These are phyloP conservation scores for Rhypophila decipiens DNA, from an alignment of 495 filamentous ascomycete species.

Conservation along the genomic window DNA sequence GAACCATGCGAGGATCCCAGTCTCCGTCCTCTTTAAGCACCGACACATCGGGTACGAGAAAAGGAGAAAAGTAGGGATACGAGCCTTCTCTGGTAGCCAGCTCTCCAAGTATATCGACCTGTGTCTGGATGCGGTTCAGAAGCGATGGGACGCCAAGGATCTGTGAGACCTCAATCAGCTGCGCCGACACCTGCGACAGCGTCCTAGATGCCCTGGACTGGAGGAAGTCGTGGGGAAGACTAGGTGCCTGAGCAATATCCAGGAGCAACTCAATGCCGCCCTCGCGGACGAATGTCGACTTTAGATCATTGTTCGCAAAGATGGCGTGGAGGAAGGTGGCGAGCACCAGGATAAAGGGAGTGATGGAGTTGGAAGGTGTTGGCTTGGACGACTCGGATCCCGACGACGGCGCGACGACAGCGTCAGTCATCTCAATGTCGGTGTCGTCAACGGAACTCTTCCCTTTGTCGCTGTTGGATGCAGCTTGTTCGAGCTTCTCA, in stretches of 20 bases:
- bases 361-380: conserved; percentile 20
- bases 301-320: conserved; percentile 68
- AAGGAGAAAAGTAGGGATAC: conserved; percentile 55
- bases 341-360: conserved; percentile 67
- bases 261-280: conserved; percentile 82
- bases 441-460: conserved; percentile 32
- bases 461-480: conserved; percentile 30
- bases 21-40: conserved; percentile 21
- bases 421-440: conserved; percentile 56
- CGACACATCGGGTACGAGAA: conserved; percentile 30
- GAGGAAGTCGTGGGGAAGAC: conserved; percentile 69
- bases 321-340: conserved; percentile 72
- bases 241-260: conserved; percentile 72
- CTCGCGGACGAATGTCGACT: conserved; percentile 65
- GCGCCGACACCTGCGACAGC: conserved; percentile 66
- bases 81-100: conserved; percentile 43
- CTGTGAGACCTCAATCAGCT: conserved; percentile 76
- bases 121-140: conserved; percentile 62
- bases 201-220: conserved; percentile 57
- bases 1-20: conserved; percentile 23
- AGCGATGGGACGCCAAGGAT: conserved; percentile 76
- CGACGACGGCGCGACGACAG: conserved; percentile 11
- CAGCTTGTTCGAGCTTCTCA: conserved; percentile 18
- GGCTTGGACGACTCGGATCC: conserved; percentile 3
- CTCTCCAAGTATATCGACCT: conserved; percentile 59